Evolutionary conservation across 129 eudicot species (phyloP).

Genomic region (Centella asiatica): DNA sequence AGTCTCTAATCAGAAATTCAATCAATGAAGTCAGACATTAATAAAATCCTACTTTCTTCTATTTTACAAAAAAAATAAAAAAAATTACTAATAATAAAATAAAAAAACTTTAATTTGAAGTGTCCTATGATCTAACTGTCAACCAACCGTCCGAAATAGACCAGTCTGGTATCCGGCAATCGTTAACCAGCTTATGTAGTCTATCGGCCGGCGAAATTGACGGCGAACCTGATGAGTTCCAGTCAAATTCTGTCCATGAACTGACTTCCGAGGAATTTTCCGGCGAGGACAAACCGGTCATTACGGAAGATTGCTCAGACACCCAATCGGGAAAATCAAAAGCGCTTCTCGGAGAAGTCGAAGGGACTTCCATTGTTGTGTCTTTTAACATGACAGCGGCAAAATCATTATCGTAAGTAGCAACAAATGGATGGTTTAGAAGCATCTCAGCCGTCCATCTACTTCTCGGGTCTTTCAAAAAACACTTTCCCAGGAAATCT

Average conservation of each 20-base stretch:
- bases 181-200: constrained; percentile 36
- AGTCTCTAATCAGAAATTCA: constrained; percentile 7
- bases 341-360: constrained; percentile 59
- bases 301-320: constrained; percentile 20
- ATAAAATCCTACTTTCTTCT: constrained; percentile 17
- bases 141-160: constrained; percentile 48
- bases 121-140: constrained; percentile 32
- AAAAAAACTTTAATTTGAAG: not conserved
- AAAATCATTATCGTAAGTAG: constrained; percentile 8
- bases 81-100: constrained; percentile 12
- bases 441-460: constrained; percentile 99
- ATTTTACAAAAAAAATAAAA: constrained; percentile 23
- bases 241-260: not conserved
- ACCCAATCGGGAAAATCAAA: constrained; percentile 72
- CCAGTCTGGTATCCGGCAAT: constrained; percentile 49
- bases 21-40: constrained; percentile 16
- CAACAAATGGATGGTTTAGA: constrained; percentile 50
- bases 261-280: constrained; percentile 10
- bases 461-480: constrained; percentile 46
- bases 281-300: constrained; percentile 28
- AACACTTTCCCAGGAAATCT: constrained; percentile 69
- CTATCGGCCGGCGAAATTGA: constrained; percentile 29
- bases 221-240: constrained; percentile 20
- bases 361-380: constrained; percentile 10
- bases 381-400: constrained; percentile 14